Base-by-base conservation (phyloP, 768 basidiomycete species). In the Suillus fuscotomentosus region DNA sequence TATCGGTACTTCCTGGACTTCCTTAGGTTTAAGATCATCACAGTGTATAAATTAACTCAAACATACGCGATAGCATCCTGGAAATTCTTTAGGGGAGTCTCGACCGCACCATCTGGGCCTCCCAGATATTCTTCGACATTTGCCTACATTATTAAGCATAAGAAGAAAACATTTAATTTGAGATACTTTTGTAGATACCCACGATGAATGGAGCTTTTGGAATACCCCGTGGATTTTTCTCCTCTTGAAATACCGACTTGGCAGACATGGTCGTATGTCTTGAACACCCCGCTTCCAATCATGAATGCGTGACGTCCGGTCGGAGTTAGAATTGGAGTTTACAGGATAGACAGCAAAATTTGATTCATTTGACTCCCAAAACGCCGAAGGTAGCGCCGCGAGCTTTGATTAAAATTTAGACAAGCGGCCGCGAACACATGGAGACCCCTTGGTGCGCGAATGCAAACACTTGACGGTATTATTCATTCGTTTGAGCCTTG, bases 181-280 rank as follows among this genome's bases (percentile, higher is more conserved):
- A 60, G 39, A 34, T 38, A 17, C 5, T 7, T 51, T 9, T 7
- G 3, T 38, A 31, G n/a, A 61, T n/a, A 83, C 89, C 68, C 68
- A 97, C 96, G 61, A 99, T 90, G 72, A 99, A 99, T 0, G 94
- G 93, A 4, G 97, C 96, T 76, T 91, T 90, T 27, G 97, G 97
- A 61, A 99, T 99, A 5, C 97, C 97, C 60, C 97, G 82, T 0
- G 95, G 89, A 68, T 96, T 99, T 71, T 87, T 88, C 76, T 87
- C 81, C 42, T 71, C 76, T 47, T 70, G 70, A 66, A 74, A 79
- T 73, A 72, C 65, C 63, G 71, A 72, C 24, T 65, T 60, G 31
- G 75, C 65, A n/a, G 71, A 63, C 74, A 73, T 76, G 56, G 22
- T 41, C 34, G 45, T 36, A 36, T 15, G 53, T 36, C 11, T 36